Evolutionary conservation across 73 alveolate species (phyloP).

Genomic region (Halteria grandinella): DNA sequence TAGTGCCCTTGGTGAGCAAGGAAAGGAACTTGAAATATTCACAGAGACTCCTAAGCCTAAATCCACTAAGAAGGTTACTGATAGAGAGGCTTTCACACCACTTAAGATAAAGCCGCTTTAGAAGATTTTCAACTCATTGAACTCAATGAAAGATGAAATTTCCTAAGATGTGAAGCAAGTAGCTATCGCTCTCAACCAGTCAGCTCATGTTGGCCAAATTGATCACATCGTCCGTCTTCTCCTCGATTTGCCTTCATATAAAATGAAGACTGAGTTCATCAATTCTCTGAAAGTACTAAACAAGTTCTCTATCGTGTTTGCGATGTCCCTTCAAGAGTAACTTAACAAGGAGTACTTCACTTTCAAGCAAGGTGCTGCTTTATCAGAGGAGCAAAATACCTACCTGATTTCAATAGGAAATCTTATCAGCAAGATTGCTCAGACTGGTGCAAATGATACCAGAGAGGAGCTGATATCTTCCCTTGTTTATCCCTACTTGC

Average conservation of each 20-base stretch:
- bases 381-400: neutral
- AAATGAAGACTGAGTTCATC: conserved; percentile 22
- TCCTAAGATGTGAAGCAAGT: neutral
- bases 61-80: conserved; percentile 21
- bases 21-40: conserved; percentile 5
- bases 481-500: conserved; percentile 7
- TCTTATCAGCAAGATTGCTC: neutral
- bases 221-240: conserved; percentile 2
- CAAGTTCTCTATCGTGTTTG: conserved; percentile 32
- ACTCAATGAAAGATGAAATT: conserved; percentile 1
- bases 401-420: too few species aligned
- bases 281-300: neutral
- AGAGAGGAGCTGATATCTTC: conserved; percentile 31
- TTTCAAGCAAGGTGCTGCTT: neutral
- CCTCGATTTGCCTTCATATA: conserved; percentile 20
- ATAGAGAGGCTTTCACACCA: conserved; percentile 22
- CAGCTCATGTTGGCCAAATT: neutral
- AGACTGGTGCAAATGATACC: neutral
- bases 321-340: conserved; percentile 6
- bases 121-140: neutral
- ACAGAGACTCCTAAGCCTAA: conserved; percentile 38
- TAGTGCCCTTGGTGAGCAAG: neutral
- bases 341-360: conserved; percentile 2
- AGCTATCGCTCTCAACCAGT: neutral
- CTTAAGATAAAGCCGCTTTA: conserved; percentile 15